Conservation (phyloP, 352 stramenopile genomes). For the Pythium scleroteichum region DNA sequence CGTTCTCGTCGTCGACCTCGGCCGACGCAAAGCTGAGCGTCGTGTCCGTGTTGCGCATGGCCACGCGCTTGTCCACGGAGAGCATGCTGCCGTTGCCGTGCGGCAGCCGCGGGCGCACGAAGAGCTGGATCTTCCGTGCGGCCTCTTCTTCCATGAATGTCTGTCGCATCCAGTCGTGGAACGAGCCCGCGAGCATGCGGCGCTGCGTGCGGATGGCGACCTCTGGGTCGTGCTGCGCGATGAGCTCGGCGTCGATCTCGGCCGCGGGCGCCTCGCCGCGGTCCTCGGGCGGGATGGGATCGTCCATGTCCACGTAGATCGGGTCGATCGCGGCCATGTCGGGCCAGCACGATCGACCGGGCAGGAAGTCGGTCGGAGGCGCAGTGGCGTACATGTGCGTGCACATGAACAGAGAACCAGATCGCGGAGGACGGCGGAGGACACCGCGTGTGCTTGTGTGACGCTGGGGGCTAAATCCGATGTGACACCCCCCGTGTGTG, state of each 20-base stretch:
- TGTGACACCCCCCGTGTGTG: constrained; percentile 1
- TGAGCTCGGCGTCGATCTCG: constrained; percentile 18
- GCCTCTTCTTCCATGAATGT: constrained; percentile 36
- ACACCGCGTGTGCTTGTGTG: neutral
- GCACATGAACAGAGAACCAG: constrained; percentile 12
- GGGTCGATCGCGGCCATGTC: constrained; percentile 15
- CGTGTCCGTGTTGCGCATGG: constrained; percentile 30
- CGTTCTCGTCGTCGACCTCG: constrained; percentile 38
- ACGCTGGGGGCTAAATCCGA: constrained; percentile 4
- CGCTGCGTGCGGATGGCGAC: constrained; percentile 12
- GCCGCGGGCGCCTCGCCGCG: constrained; percentile 4
- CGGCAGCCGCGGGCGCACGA: constrained; percentile 30
- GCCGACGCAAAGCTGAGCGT: constrained; percentile 20
- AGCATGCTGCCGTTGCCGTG: neutral
- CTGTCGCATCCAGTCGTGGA: constrained; percentile 37
- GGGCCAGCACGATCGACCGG: constrained; percentile 18
- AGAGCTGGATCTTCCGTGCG: constrained; percentile 37
- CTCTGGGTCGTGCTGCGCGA: constrained; percentile 17
- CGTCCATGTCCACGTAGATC: constrained; percentile 19
- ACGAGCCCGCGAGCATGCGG: constrained; percentile 24
- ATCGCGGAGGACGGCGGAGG: neutral
- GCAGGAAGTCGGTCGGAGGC: constrained; percentile 8
- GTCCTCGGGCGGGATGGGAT: constrained; percentile 19
- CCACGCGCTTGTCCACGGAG: neutral
- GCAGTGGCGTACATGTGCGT: constrained; percentile 10